phyloP scores from a whole-genome alignment of 2,329 filamentous ascomycete genomes.

The Incumbomyces delicatus region DNA sequence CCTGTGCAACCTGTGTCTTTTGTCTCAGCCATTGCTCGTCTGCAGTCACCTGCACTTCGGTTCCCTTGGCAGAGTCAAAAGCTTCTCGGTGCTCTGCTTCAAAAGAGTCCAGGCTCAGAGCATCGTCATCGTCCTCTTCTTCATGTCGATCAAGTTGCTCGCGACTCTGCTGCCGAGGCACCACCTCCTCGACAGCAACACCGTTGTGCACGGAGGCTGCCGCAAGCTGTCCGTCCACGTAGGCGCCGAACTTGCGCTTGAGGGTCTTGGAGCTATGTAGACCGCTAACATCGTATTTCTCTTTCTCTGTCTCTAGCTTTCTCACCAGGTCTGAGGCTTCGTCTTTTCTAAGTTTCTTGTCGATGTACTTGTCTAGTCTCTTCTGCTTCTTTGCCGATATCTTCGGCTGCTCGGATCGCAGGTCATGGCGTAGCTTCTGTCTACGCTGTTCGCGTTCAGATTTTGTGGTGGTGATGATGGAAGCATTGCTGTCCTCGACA shows the following conservation, averaged over 20 bases:
- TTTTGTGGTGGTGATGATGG: slow-evolving; percentile 36
- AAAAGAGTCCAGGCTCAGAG: slow-evolving; percentile 20
- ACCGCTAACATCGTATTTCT: slow-evolving; percentile 63
- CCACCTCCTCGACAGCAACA: not conserved
- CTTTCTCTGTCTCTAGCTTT: slow-evolving; percentile 67
- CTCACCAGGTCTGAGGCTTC: slow-evolving; percentile 77
- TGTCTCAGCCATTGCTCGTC: slow-evolving; percentile 2
- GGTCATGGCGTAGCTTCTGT: slow-evolving; percentile 42
- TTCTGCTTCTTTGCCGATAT: slow-evolving; percentile 58
- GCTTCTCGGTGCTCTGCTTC: slow-evolving; percentile 25
- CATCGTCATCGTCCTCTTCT: slow-evolving; percentile 6
- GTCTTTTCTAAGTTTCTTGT: slow-evolving; percentile 89
- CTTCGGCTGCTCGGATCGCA: slow-evolving; percentile 45
- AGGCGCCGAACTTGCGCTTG: slow-evolving; percentile 58
- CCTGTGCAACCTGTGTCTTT: slow-evolving; percentile 27
- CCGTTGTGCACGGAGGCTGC: not conserved
- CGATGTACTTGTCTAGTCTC: slow-evolving; percentile 61
- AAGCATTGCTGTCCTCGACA: not conserved
- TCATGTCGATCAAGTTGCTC: slow-evolving; percentile 20
- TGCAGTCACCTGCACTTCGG: slow-evolving; percentile 38
- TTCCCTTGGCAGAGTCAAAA: slow-evolving; percentile 21
- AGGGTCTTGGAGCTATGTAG: slow-evolving; percentile 70
- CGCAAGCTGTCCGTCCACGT: slow-evolving; percentile 9
- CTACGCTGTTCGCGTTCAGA: slow-evolving; percentile 45
- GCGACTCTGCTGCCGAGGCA: slow-evolving; percentile 47